A percentile compares a stretch with the other conserved stretches of the same genome.
Evolutionary conservation across 305 asterid genomes (phyloP).

Genomic region (Coffea humblotiana): DNA sequence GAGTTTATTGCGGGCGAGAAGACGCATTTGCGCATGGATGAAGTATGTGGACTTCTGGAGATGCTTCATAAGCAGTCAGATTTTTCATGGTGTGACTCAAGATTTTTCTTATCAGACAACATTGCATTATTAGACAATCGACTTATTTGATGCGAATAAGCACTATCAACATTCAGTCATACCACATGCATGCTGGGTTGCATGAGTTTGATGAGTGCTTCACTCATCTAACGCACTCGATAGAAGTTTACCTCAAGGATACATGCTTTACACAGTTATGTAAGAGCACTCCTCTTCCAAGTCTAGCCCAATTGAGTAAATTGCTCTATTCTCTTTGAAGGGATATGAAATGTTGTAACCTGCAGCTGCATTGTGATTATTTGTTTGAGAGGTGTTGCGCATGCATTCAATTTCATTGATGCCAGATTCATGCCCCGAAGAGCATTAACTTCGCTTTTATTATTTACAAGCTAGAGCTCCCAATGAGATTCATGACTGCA

Average conservation of each 20-base stretch:
- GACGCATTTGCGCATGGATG: constrained; percentile 36
- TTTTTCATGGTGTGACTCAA: background rate
- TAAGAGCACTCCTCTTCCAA: background rate
- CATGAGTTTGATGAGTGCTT: background rate
- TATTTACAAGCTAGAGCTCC: background rate
- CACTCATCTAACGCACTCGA: background rate
- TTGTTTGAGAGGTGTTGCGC: too few relatives aligned
- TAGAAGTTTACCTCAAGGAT: background rate
- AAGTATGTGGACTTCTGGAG: constrained; percentile 35
- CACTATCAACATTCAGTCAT: background rate
- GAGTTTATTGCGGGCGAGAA: constrained; percentile 72
- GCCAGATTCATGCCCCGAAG: too few relatives aligned
- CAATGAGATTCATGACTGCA: background rate
- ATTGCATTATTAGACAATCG: background rate
- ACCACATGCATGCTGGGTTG: background rate
- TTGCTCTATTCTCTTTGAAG: background rate
- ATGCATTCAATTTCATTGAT: too few relatives aligned
- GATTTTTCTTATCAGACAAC: background rate
- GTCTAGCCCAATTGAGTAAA: background rate
- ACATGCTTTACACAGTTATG: background rate
- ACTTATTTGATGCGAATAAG: background rate
- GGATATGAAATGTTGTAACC: background rate
- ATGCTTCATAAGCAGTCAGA: constrained; percentile 36
- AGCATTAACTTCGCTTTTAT: background rate
- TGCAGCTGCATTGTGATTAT: too few relatives aligned